Evolutionary conservation across 1,139 yeast species (phyloP).

Genomic region (Yamadazyma songkhlaensis): DNA sequence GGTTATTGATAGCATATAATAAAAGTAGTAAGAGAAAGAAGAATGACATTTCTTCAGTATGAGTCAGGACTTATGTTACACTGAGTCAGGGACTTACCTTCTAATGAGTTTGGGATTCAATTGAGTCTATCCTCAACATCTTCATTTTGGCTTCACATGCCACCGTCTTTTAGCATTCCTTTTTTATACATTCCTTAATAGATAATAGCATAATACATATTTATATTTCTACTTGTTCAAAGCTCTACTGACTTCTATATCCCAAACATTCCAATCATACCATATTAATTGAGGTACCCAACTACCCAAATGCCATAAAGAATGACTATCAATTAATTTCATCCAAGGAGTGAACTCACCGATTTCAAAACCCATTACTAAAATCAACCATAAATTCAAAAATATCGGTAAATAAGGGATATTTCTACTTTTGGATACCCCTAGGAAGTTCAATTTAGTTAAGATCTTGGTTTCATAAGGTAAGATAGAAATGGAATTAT

Average conservation of each 20-base stretch:
- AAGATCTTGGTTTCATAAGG: slow-evolving; percentile 42
- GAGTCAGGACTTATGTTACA: not conserved
- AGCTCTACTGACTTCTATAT: slow-evolving; percentile 31
- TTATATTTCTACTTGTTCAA: not conserved
- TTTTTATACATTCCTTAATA: not conserved
- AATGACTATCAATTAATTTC: slow-evolving; percentile 40
- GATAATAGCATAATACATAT: not conserved
- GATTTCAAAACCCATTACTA: slow-evolving; percentile 38
- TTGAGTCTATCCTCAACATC: no score
- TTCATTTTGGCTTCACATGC: no score
- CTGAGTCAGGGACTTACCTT: no score
- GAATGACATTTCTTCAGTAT: not conserved
- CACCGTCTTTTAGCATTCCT: not conserved
- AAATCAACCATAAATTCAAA: slow-evolving; percentile 32
- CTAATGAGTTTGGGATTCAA: no score
- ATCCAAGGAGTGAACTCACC: slow-evolving; percentile 35
- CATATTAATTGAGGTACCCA: slow-evolving; percentile 42
- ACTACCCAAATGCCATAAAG: slow-evolving; percentile 45
- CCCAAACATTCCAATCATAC: slow-evolving; percentile 54
- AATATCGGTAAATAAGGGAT: slow-evolving; percentile 38
- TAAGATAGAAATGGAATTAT: slow-evolving; percentile 36
- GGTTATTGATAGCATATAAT: not conserved
- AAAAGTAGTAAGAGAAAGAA: not conserved
- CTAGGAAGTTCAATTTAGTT: slow-evolving; percentile 28
- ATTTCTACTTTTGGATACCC: slow-evolving; percentile 21